Evolutionary conservation across 371 early-diverging fungal genomes (phyloP).

Genomic region (Syncephalastrum sp.): DNA sequence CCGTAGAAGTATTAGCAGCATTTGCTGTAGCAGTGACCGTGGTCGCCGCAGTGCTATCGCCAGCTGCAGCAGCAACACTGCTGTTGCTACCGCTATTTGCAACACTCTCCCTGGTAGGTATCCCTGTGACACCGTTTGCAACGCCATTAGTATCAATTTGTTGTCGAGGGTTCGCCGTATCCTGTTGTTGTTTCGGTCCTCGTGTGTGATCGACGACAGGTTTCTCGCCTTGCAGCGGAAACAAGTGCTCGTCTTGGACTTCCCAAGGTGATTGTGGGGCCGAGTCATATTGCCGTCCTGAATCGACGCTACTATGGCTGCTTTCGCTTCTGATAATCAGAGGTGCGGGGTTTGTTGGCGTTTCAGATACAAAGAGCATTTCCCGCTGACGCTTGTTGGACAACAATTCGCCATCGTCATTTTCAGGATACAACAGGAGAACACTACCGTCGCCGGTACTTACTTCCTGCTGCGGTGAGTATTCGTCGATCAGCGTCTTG

Average conservation of each 20-base stretch:
- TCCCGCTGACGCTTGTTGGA: no score
- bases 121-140: neutral
- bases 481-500: constrained; percentile 10
- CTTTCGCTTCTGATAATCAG: no score
- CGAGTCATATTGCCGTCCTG: constrained; percentile 14
- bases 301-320: constrained; percentile 12
- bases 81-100: neutral
- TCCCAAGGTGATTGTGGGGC: constrained; percentile 15
- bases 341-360: no score
- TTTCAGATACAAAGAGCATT: no score
- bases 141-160: neutral
- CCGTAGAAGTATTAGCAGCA: neutral
- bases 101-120: no score
- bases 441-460: constrained; percentile 2
- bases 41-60: neutral
- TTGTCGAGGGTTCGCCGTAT: neutral
- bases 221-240: neutral
- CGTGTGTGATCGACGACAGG: neutral
- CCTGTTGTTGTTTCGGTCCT: neutral
- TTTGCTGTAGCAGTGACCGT: neutral
- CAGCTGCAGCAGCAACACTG: neutral
- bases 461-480: neutral
- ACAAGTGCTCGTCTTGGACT: neutral
- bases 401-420: neutral
- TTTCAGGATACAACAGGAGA: constrained; percentile 6